Conservation (phyloP, 1,284 basidiomycete species). For the Malassezia slooffiae region DNA sequence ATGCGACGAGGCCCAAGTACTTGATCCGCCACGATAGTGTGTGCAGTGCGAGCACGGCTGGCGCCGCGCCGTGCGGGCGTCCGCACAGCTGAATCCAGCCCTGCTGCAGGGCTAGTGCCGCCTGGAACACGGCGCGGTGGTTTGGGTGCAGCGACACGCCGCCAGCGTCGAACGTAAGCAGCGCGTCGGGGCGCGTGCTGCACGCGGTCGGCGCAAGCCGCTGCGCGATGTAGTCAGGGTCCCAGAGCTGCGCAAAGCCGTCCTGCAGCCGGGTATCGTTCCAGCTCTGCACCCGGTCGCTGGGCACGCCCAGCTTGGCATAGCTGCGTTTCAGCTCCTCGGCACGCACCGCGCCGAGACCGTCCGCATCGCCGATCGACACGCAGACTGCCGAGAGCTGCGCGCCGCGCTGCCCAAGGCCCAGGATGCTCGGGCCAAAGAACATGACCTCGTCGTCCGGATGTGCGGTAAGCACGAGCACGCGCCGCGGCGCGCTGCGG, state of each 20-base stretch:
- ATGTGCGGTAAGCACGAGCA: conserved; percentile 67
- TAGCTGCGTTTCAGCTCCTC: conserved; percentile 55
- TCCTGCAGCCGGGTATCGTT: conserved; percentile 65
- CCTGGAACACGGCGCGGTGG: conserved; percentile 64
- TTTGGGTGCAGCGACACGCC: conserved; percentile 84
- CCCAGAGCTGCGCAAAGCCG: conserved; percentile 63
- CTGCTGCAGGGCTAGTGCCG: conserved; percentile 3
- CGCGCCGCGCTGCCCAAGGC: conserved; percentile 50
- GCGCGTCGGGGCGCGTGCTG: conserved; percentile 43
- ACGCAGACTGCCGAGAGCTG: conserved; percentile 49
- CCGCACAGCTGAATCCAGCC: neutral
- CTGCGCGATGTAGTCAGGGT: conserved; percentile 54
- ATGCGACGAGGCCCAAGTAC: neutral
- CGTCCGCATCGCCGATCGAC: conserved; percentile 58
- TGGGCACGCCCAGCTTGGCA: conserved; percentile 56
- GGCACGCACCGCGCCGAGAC: conserved; percentile 58
- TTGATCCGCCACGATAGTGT: conserved; percentile 6
- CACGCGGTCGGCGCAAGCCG: conserved; percentile 49
- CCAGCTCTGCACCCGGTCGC: conserved; percentile 55
- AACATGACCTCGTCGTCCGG: conserved; percentile 89
- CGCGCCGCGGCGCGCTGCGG: conserved; percentile 4
- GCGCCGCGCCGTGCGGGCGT: neutral
- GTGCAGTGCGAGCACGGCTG: conserved; percentile 6
- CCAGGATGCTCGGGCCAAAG: conserved; percentile 65
- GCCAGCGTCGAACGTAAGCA: conserved; percentile 74